phyloP scores from a whole-genome alignment of 306 rosid species.

The Castanospermum australe region DNA sequence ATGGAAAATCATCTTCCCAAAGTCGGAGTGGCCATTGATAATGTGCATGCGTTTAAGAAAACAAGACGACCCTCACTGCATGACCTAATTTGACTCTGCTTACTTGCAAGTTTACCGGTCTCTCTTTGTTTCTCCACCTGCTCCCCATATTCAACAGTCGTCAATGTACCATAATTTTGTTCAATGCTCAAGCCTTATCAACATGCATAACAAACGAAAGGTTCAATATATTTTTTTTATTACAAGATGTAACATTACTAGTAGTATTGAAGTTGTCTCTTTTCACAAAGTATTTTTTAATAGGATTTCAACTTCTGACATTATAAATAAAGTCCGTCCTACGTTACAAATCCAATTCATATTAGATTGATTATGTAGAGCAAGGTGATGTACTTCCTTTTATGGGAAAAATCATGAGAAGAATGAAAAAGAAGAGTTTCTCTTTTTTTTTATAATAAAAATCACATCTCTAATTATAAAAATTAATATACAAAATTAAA shows the following conservation, averaged over 20 bases:
- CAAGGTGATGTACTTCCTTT: background rate
- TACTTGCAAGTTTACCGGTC: background rate
- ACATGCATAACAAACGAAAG: slow-evolving; percentile 13
- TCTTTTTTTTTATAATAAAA: background rate
- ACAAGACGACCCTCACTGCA: background rate
- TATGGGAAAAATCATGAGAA: background rate
- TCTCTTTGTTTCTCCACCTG: background rate
- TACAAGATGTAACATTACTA: too few relatives aligned
- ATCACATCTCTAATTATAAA: too few relatives aligned
- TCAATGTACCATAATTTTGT: background rate
- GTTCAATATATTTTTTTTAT: too few relatives aligned
- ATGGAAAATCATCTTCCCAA: slow-evolving; percentile 30
- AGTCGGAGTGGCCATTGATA: background rate
- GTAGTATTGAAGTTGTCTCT: too few relatives aligned
- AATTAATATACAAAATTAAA: background rate
- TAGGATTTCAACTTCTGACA: too few relatives aligned
- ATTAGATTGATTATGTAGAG: too few relatives aligned
- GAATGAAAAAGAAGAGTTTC: background rate
- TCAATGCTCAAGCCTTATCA: background rate
- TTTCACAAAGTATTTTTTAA: too few relatives aligned
- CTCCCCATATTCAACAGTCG: slow-evolving; percentile 3
- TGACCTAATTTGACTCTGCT: slow-evolving; percentile 5
- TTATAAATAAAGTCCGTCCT: too few relatives aligned
- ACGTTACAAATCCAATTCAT: too few relatives aligned
- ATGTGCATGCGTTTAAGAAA: background rate